phyloP scores from a whole-genome alignment of 2,329 filamentous ascomycete species.

The Xylaria sp. region DNA sequence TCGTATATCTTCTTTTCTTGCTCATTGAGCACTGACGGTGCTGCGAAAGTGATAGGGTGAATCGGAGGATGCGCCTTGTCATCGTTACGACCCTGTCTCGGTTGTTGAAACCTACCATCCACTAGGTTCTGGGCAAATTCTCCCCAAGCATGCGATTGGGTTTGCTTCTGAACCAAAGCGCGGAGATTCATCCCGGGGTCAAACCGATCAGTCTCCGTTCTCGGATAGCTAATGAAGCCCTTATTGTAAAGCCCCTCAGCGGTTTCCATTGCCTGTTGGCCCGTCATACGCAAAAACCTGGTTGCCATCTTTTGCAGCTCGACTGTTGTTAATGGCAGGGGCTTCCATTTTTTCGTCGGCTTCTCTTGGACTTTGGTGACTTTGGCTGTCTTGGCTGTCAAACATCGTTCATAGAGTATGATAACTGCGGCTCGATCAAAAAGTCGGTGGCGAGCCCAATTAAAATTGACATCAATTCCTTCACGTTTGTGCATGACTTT shows the following conservation, averaged over 20 bases:
- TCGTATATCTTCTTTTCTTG: slow-evolving; percentile 85
- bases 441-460: slow-evolving; percentile 79
- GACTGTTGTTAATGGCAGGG: slow-evolving; percentile 90
- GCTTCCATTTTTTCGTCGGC: slow-evolving; percentile 92
- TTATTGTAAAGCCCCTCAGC: slow-evolving; percentile 90
- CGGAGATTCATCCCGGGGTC: slow-evolving; percentile 86
- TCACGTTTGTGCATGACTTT: slow-evolving; percentile 81
- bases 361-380: slow-evolving; percentile 89
- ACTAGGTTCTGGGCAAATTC: slow-evolving; percentile 76
- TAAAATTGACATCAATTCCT: slow-evolving; percentile 79
- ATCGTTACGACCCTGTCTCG: slow-evolving; percentile 83
- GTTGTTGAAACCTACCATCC: slow-evolving; percentile 78
- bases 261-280: slow-evolving; percentile 85
- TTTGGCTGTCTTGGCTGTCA: slow-evolving; percentile 75
- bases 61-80: slow-evolving; percentile 98
- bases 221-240: slow-evolving; percentile 96
- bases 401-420: slow-evolving; percentile 84
- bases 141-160: slow-evolving; percentile 77
- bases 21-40: slow-evolving; percentile 64
- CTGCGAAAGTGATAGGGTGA: slow-evolving; percentile 88
- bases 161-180: slow-evolving; percentile 82
- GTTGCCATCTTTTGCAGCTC: slow-evolving; percentile 97
- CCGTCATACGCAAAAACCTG: slow-evolving; percentile 85
- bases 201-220: slow-evolving; percentile 96
- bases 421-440: slow-evolving; percentile 86